Evolutionary conservation across 2,329 filamentous ascomycete genomes (phyloP).

Genomic region (Colletotrichum cordylinicola): DNA sequence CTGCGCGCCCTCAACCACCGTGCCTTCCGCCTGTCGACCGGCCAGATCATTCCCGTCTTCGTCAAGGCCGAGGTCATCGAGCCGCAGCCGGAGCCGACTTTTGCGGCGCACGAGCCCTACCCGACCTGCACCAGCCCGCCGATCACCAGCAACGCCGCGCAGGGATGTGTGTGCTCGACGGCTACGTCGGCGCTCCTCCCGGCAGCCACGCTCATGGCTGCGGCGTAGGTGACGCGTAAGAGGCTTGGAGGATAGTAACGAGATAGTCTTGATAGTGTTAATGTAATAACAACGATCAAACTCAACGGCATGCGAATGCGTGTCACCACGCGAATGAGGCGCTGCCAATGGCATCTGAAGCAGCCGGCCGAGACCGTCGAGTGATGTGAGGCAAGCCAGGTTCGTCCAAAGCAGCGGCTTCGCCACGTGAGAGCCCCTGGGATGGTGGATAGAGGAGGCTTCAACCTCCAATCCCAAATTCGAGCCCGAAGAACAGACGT

Average conservation of each 20-base stretch:
- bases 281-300: constrained; percentile 3
- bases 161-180: constrained; percentile 48
- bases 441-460: neutral
- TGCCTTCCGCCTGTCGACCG: constrained; percentile 67
- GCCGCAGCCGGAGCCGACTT: constrained; percentile 34
- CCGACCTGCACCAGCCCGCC: constrained; percentile 51
- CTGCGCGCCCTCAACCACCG: constrained; percentile 65
- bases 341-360: neutral
- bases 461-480: neutral
- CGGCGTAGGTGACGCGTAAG: constrained; percentile 22
- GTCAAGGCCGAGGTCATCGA: constrained; percentile 60
- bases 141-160: constrained; percentile 44
- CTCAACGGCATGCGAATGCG: neutral
- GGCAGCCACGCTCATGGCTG: neutral
- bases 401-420: neutral
- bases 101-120: constrained; percentile 41
- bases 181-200: constrained; percentile 12
- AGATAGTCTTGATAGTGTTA: neutral
- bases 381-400: neutral
- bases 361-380: neutral
- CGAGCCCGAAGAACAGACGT: neutral
- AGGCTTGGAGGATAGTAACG: neutral
- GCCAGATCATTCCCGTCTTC: constrained; percentile 71
- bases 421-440: neutral
- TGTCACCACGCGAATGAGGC: neutral